Evolutionary conservation across 345 rosid genomes (phyloP), one percentile per base, ranked within the genome.

Genomic region (Rubroshorea leprosula): DNA sequence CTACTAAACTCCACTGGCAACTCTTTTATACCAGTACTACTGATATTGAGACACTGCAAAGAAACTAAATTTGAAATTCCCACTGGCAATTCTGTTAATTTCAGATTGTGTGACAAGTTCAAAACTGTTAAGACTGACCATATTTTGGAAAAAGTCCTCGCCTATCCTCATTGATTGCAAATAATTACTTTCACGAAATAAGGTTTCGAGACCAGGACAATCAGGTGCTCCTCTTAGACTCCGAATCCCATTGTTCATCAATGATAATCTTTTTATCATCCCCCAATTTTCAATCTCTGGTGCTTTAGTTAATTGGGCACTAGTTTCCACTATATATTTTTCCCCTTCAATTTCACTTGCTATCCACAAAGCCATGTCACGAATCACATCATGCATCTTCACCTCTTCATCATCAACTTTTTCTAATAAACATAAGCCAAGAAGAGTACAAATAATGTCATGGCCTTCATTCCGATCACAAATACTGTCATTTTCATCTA

Each of bases 381-480:
- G 21, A 1, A 47, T 47, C 21, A 47, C 51, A 19, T 47, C 51
- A 47, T 20, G 51, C 51, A 19, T 47, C 13, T 47, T 47, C 14
- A 47, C n/a, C n/a, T n/a, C 23, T 5, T 0, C 1, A 1, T 19
- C 15, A 0, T 47, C 51, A 0, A 2, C 23, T 5, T 0, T 13
- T 54, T 54, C 57, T 13, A 29, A 31, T 31, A 54, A 31, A 19
- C 44, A 54, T 29, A n/a, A n/a, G n/a, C n/a, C 31, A 8, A 27
- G 31, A 19, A 70, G 47, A 41, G 53, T 46, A 6, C 81, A 65
- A 51, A 76, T 66, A 14, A 76, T 57, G 53, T 61, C 59, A 55
- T 76, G 54, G 12, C 81, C 81, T 22, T 71, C 23, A 29, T 73
- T 54, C 20, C 21, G 49, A 49, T 59, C 25, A 20, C 52, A 66